Evolutionary conservation across 495 filamentous ascomycete species (phyloP).

Genomic region (Jackrogersella minutella): DNA sequence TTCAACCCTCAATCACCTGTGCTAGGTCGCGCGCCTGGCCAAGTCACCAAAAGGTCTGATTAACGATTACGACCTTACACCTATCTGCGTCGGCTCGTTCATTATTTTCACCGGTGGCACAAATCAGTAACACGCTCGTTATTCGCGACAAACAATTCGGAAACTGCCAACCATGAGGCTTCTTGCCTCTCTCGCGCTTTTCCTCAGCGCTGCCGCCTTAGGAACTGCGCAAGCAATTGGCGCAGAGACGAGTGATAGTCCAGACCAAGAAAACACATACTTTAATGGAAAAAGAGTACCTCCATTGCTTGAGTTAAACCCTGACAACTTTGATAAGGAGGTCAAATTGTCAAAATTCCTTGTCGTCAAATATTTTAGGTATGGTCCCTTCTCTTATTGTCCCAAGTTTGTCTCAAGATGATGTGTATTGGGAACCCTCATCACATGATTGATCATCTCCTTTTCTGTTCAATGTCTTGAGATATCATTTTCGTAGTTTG

Average conservation of each 20-base stretch:
- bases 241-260: conserved; percentile 44
- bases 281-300: conserved; percentile 87
- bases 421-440: neutral
- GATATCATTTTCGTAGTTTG: neutral
- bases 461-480: neutral
- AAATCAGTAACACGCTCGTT: conserved; percentile 31
- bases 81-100: conserved; percentile 1
- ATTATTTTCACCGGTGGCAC: conserved; percentile 6
- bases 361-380: conserved; percentile 62
- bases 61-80: neutral
- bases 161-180: conserved; percentile 44
- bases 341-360: conserved; percentile 52
- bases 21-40: conserved; percentile 15
- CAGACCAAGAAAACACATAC: conserved; percentile 58
- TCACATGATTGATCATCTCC: conserved; percentile 3
- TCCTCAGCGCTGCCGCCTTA: conserved; percentile 52
- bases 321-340: conserved; percentile 53
- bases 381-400: conserved; percentile 18
- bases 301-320: conserved; percentile 65
- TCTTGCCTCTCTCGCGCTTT: conserved; percentile 48
- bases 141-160: conserved; percentile 30
- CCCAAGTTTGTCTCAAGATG: neutral
- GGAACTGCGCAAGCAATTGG: conserved; percentile 46
- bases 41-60: conserved; percentile 16
- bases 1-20: neutral